Percentiles rank a stretch among this genome's conserved stretches.
Evolutionary conservation across 305 asterid genomes (phyloP).

Genomic region (Stenogyne calaminthoides): DNA sequence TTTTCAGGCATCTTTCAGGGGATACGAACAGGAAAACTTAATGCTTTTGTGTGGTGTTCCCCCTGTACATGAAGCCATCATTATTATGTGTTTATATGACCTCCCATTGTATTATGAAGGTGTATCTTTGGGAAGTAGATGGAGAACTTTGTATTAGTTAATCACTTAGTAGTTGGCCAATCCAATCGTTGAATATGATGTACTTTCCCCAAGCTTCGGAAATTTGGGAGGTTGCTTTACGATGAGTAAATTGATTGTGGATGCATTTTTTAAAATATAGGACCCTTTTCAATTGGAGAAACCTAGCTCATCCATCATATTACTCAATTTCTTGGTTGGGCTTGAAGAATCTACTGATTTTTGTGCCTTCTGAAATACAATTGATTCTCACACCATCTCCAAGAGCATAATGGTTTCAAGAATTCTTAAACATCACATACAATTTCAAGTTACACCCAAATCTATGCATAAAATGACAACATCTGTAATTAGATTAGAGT

Average conservation of each 20-base stretch:
- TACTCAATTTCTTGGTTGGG: not conserved
- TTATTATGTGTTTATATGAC: not conserved
- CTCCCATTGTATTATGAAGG: not conserved
- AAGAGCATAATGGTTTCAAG: not conserved
- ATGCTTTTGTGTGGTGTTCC: not conserved
- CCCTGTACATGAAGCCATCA: not conserved
- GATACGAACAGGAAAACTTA: not conserved
- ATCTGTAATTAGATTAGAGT: not conserved
- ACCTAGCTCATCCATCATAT: not conserved
- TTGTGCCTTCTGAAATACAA: not conserved
- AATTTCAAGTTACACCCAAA: not conserved
- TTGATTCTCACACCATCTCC: not conserved
- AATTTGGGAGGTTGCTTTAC: not conserved
- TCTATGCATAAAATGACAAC: not conserved
- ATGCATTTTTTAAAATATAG: not conserved
- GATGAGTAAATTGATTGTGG: not conserved
- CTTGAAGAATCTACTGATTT: not conserved
- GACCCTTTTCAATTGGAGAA: not conserved
- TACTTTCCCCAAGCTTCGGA: not conserved
- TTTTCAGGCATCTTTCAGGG: not conserved
- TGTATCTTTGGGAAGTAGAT: not conserved
- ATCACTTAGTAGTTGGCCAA: not conserved
- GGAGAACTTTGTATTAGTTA: not conserved
- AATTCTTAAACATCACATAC: not conserved
- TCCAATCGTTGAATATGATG: not conserved